These are phyloP conservation scores for Candida morakotiae DNA, from an alignment of 805 yeast genomes.

Conservation along the genomic window DNA sequence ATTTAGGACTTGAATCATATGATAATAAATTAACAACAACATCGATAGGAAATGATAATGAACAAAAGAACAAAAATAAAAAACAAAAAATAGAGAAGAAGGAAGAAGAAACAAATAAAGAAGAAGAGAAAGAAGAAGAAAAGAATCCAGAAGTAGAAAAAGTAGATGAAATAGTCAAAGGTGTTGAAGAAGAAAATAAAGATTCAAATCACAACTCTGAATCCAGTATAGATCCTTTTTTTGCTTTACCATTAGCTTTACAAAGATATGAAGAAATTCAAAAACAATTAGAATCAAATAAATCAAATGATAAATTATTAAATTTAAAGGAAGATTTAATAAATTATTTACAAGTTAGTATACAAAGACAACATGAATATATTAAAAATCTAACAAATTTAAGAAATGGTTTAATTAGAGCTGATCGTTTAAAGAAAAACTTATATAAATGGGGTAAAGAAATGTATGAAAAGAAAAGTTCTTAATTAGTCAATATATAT, in stretches of 20 bases:
- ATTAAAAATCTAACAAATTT: slow-evolving; percentile 72
- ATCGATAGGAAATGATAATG: background rate
- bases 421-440: slow-evolving; percentile 68
- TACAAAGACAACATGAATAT: slow-evolving; percentile 67
- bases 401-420: slow-evolving; percentile 71
- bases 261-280: slow-evolving; percentile 27
- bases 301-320: slow-evolving; percentile 26
- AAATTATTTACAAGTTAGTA: slow-evolving; percentile 41
- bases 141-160: slow-evolving; percentile 10
- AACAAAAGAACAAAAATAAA: slow-evolving; percentile 14
- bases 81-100: slow-evolving; percentile 12
- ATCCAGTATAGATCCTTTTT: slow-evolving; percentile 32
- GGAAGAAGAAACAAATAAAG: slow-evolving; percentile 9
- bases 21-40: slow-evolving; percentile 50
- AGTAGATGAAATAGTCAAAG: slow-evolving; percentile 13
- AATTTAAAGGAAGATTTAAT: slow-evolving; percentile 59
- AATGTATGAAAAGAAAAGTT: slow-evolving; percentile 50
- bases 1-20: slow-evolving; percentile 62
- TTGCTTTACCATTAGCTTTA: slow-evolving; percentile 53
- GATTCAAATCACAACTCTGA: slow-evolving; percentile 2
- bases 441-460: slow-evolving; percentile 83
- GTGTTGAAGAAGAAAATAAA: slow-evolving; percentile 7
- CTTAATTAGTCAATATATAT: slow-evolving; percentile 6
- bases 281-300: slow-evolving; percentile 14
- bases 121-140: slow-evolving; percentile 10